Evolutionary conservation across 495 filamentous ascomycete species (phyloP).

Genomic region (Gamarada debralockiae): DNA sequence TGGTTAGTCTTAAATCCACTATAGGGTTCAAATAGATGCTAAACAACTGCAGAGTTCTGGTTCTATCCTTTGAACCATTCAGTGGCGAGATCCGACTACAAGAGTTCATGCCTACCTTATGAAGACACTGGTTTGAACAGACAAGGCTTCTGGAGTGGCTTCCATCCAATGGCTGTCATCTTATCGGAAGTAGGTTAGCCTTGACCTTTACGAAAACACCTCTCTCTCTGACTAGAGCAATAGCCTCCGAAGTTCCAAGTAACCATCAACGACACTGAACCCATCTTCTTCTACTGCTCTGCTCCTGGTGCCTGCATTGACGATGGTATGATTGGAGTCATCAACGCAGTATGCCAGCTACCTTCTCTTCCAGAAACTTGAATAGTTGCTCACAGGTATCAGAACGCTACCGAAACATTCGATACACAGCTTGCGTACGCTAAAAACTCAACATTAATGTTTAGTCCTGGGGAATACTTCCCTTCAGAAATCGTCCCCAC

Average conservation of each 20-base stretch:
- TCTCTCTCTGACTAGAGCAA: not conserved
- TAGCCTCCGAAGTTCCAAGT: constrained; percentile 45
- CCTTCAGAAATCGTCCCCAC: constrained; percentile 2
- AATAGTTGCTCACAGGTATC: not conserved
- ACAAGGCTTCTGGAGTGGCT: constrained; percentile 45
- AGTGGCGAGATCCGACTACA: constrained; percentile 52
- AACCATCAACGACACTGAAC: constrained; percentile 51
- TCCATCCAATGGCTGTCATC: constrained; percentile 30
- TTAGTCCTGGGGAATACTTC: constrained; percentile 14
- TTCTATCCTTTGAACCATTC: too few species aligned
- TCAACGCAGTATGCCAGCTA: constrained; percentile 33
- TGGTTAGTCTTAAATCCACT: too few species aligned
- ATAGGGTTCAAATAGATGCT: too few species aligned
- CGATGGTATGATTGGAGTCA: constrained; percentile 43
- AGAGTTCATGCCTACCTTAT: constrained; percentile 54
- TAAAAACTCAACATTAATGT: constrained; percentile 5
- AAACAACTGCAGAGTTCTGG: too few species aligned
- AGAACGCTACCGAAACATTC: constrained; percentile 23
- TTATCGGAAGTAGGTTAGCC: constrained; percentile 28
- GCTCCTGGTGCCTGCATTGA: constrained; percentile 39
- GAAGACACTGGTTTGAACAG: constrained; percentile 39
- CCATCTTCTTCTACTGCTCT: constrained; percentile 60
- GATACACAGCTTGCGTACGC: constrained; percentile 8
- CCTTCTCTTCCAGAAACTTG: not conserved
- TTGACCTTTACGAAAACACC: not conserved